Evolutionary conservation across 805 yeast genomes (phyloP).

Genomic region (Candida loeiensis): DNA sequence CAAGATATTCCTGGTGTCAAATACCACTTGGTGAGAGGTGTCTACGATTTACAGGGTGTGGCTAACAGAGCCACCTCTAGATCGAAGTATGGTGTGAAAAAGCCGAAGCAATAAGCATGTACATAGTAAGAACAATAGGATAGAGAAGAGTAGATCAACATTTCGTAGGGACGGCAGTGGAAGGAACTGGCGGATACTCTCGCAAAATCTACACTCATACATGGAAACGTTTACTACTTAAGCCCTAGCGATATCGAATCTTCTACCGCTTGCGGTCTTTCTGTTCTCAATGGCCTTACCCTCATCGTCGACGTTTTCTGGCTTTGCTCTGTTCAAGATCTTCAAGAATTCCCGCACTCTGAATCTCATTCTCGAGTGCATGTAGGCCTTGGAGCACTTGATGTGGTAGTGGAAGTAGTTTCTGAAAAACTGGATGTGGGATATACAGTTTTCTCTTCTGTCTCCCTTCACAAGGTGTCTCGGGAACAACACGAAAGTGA

Average conservation of each 20-base stretch:
- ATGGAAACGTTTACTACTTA: background rate
- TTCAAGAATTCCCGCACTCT: conserved; percentile 92
- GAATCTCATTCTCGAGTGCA: conserved; percentile 97
- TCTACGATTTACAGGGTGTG: conserved; percentile 89
- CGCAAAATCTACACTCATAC: too few relatives aligned
- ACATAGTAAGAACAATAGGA: conserved; percentile 1
- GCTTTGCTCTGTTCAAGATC: conserved; percentile 94
- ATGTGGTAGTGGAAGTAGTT: conserved; percentile 98
- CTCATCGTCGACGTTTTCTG: conserved; percentile 80
- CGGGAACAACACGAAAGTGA: conserved; percentile 75
- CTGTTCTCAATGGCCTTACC: conserved; percentile 44
- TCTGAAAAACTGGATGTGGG: conserved; percentile 88
- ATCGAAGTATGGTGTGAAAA: conserved; percentile 91
- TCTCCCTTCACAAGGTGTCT: conserved; percentile 63
- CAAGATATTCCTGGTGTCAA: conserved; percentile 98
- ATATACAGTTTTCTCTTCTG: conserved; percentile 80
- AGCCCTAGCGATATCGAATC: conserved; percentile 41
- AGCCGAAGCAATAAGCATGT: conserved; percentile 44
- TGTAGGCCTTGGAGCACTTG: conserved; percentile 95
- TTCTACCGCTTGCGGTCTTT: conserved; percentile 71
- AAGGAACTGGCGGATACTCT: background rate
- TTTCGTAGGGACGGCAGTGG: too few relatives aligned
- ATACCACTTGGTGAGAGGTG: conserved; percentile 90
- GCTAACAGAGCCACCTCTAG: conserved; percentile 88
- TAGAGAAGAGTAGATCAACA: too few relatives aligned